Evolutionary conservation across 768 basidiomycete species (phyloP).

Genomic region (Trametes gibbosa): DNA sequence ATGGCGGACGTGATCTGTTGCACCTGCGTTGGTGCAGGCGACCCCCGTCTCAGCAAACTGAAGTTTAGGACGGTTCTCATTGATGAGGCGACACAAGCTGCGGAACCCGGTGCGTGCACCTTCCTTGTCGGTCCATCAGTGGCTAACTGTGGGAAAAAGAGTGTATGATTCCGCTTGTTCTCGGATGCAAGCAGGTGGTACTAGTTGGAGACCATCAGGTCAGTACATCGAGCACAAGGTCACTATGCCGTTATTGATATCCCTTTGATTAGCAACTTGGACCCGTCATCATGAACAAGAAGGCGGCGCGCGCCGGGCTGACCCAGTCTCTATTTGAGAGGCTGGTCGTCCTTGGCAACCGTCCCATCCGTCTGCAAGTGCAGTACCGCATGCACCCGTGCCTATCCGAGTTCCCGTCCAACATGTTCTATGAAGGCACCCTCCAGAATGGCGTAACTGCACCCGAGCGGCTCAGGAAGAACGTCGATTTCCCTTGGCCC

Average conservation of each 20-base stretch:
- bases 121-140: background rate
- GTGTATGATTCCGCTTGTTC: slow-evolving; percentile 98
- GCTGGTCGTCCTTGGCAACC: slow-evolving; percentile 90
- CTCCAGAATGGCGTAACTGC: slow-evolving; percentile 99
- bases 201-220: slow-evolving; percentile 90
- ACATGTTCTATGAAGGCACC: slow-evolving; percentile 99
- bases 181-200: slow-evolving; percentile 98
- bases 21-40: slow-evolving; percentile 97
- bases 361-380: slow-evolving; percentile 97
- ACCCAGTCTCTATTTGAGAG: slow-evolving; percentile 98
- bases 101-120: slow-evolving; percentile 75
- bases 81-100: slow-evolving; percentile 97
- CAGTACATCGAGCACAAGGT: slow-evolving; percentile 7
- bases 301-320: slow-evolving; percentile 96
- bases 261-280: slow-evolving; percentile 71
- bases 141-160: slow-evolving; percentile 48
- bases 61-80: slow-evolving; percentile 99
- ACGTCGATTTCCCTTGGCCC: slow-evolving; percentile 99
- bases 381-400: slow-evolving; percentile 99
- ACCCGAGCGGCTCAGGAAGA: slow-evolving; percentile 94
- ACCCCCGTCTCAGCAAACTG: slow-evolving; percentile 92
- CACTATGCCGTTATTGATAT: slow-evolving; percentile 9
- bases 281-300: slow-evolving; percentile 99
- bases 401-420: slow-evolving; percentile 97
- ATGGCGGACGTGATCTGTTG: slow-evolving; percentile 98